A percentile compares a stretch with the other conserved stretches of the same genome.
These are phyloP conservation scores for Diaporthe eres DNA, from an alignment of 2,329 filamentous ascomycete genomes.

Conservation along the genomic window DNA sequence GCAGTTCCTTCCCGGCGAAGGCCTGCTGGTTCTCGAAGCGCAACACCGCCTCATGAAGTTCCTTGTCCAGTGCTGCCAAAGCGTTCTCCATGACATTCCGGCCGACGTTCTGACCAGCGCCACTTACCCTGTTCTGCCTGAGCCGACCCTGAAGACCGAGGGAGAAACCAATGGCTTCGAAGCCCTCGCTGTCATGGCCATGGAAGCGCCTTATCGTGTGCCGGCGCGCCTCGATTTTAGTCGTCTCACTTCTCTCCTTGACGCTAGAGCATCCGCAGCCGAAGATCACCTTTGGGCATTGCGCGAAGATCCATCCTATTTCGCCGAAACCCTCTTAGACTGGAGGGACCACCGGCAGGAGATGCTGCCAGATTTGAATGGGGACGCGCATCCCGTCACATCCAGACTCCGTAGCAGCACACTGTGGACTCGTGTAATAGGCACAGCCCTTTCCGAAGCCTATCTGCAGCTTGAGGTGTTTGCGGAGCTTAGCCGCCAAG, in stretches of 20 bases:
- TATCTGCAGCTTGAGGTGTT: constrained; percentile 56
- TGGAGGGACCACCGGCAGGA: constrained; percentile 62
- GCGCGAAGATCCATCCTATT: constrained; percentile 72
- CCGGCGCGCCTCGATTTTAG: constrained; percentile 62
- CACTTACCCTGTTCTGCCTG: constrained; percentile 53
- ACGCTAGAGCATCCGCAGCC: constrained; percentile 55
- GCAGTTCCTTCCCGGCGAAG: constrained; percentile 60
- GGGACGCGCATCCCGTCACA: constrained; percentile 49
- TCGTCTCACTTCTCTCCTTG: constrained; percentile 59
- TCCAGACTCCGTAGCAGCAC: constrained; percentile 39
- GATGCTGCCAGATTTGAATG: constrained; percentile 56
- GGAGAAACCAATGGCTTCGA: constrained; percentile 51
- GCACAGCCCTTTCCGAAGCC: constrained; percentile 50
- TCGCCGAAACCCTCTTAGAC: constrained; percentile 60
- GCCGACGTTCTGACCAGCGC: constrained; percentile 47
- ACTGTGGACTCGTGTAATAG: constrained; percentile 59
- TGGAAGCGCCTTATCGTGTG: constrained; percentile 67
- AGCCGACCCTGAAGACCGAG: constrained; percentile 52
- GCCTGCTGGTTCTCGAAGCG: constrained; percentile 64
- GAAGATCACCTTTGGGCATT: constrained; percentile 69
- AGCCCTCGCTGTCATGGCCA: constrained; percentile 56
- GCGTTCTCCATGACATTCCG: constrained; percentile 65
- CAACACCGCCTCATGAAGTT: constrained; percentile 64
- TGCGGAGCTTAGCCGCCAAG: constrained; percentile 54
- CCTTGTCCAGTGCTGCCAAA: constrained; percentile 60